Percentiles rank a stretch among this genome's conserved stretches.
phyloP scores from a whole-genome alignment of 495 filamentous ascomycete species.

The Aspergillus sparsus region DNA sequence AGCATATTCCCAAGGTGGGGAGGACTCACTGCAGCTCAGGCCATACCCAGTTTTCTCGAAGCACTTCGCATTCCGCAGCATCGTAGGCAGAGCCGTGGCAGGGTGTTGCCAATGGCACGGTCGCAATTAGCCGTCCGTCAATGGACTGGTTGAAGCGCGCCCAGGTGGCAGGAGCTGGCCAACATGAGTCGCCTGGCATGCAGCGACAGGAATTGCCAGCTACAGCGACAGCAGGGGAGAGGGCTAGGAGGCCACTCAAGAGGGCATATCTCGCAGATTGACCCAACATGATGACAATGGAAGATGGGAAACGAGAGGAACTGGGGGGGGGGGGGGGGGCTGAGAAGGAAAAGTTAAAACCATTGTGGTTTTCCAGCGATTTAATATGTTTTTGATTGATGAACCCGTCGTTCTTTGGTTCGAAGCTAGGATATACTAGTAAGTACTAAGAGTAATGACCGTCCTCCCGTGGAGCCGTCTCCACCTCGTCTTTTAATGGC shows the following conservation, averaged over 20 bases:
- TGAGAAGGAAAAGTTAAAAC: neutral
- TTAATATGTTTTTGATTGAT: constrained; percentile 1
- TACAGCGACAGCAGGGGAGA: neutral
- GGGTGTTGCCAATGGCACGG: constrained; percentile 43
- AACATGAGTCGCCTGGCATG: constrained; percentile 45
- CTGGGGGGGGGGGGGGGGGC: neutral
- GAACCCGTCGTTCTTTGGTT: neutral
- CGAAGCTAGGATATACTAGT: too few species aligned
- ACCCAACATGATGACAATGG: constrained; percentile 11
- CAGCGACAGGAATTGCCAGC: constrained; percentile 26
- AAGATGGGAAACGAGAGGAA: neutral
- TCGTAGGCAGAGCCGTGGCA: constrained; percentile 50
- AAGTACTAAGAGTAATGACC: too few species aligned
- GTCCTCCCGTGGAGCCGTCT: too few species aligned
- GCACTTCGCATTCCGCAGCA: constrained; percentile 27
- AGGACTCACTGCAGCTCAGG: constrained; percentile 37
- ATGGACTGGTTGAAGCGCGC: constrained; percentile 43
- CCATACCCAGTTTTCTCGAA: constrained; percentile 32
- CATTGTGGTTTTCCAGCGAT: neutral
- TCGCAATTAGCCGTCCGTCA: constrained; percentile 46
- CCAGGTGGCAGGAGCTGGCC: constrained; percentile 49
- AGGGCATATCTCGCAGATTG: constrained; percentile 2
- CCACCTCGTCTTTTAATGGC: too few species aligned
- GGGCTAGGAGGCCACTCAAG: constrained; percentile 12
- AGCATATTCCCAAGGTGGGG: neutral